Evolutionary conservation across 2,329 filamentous ascomycete genomes (phyloP), one percentile per base, ranked within the genome.

Genomic region (Aspergillus pseudoterreus): DNA sequence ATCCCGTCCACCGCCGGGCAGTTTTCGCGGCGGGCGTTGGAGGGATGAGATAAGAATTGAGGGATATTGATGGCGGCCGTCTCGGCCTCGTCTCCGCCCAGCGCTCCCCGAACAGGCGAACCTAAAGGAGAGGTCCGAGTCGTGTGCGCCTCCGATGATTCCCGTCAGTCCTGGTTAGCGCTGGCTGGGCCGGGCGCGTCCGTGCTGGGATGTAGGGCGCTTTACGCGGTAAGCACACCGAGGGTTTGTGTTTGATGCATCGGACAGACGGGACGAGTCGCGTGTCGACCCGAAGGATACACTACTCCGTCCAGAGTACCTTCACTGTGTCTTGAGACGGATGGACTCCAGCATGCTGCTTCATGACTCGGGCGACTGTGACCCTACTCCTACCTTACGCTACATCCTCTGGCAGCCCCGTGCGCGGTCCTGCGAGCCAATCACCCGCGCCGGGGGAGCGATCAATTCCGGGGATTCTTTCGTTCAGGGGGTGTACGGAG

Each of bases 401-500:
- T 61, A 51, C 58, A 59, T 61, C 61, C 61, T 39, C 55, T 47
- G 36, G 49, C 45, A 55, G 56, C 54, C 55, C 62, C 61, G 62
- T 65, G 62, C 63, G 52, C 50, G 9, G 24, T 6, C n/a, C 24
- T 21, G 42, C 22, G 6, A 21, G 11, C 35, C 43, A 50, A 47
- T 43, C 19, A 44, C 22, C 19, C 39, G 14, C 15, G n/a, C 39
- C 21, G 21, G 33, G 19, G 43, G 48, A 47, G 45, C 43, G 57
- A 62, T 63, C 53, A 52, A 62, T 59, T 63, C 65, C 57, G 65
- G 64, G 65, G 63, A 67, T 65, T 62, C 55, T 63, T 63, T 57
- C 53, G 56, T 57, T 60, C 48, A 46, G 52, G 54, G 49, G 22
- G 50, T 33, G 50, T 50, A 45, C 48, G 41, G 27, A 50, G 47